Evolutionary conservation across 371 early-diverging fungal species (phyloP).

Genomic region (Saksenaea oblongispora): DNA sequence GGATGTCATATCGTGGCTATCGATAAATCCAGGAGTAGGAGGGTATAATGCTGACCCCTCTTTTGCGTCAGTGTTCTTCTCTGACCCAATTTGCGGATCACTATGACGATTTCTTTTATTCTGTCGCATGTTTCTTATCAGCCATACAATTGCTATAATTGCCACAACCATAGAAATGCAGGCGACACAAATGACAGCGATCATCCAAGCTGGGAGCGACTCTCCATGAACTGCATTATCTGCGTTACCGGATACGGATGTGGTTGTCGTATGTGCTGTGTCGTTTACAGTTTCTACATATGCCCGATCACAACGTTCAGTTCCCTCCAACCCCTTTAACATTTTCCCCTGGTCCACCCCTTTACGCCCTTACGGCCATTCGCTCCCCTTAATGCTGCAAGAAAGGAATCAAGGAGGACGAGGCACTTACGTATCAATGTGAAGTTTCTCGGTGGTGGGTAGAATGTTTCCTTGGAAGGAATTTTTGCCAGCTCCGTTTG

Average conservation of each 20-base stretch:
- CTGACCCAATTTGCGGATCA: neutral
- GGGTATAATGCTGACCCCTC: slow-evolving; percentile 13
- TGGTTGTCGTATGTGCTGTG: slow-evolving; percentile 7
- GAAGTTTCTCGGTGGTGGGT: slow-evolving; percentile 32
- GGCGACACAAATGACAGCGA: slow-evolving; percentile 43
- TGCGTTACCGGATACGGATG: neutral
- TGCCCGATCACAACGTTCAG: neutral
- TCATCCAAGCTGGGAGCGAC: slow-evolving; percentile 36
- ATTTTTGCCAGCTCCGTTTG: slow-evolving; percentile 31
- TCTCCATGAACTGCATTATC: neutral
- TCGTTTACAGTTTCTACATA: slow-evolving; percentile 37
- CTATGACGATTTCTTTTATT: slow-evolving; percentile 11
- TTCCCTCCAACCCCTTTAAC: neutral
- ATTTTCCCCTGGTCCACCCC: slow-evolving; percentile 2
- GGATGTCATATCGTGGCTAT: slow-evolving; percentile 13
- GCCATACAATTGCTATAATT: slow-evolving; percentile 27
- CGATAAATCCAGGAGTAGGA: slow-evolving; percentile 7
- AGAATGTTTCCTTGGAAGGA: slow-evolving; percentile 25
- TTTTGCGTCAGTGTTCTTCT: neutral
- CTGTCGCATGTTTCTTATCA: slow-evolving; percentile 20
- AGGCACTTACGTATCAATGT: slow-evolving; percentile 35
- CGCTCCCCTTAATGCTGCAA: slow-evolving; percentile 9
- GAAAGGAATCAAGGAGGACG: slow-evolving; percentile 6
- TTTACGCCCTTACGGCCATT: slow-evolving; percentile 4
- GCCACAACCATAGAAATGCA: slow-evolving; percentile 28